Base-by-base conservation (phyloP, 202 grass and related monocot genomes). In the Bolboschoenoplectus hybrid region DNA sequence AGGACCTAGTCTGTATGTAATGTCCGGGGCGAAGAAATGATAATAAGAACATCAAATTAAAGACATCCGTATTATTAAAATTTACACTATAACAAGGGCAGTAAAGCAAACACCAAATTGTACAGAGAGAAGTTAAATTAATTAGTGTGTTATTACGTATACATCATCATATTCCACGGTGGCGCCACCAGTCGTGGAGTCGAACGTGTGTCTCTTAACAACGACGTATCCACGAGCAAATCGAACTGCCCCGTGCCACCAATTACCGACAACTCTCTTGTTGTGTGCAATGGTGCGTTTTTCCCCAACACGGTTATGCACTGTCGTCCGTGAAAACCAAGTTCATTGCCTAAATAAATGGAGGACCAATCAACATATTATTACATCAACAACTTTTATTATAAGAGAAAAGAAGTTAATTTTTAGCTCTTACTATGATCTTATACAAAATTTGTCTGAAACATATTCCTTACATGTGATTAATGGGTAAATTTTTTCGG, bases 111-210 rank as follows among this genome's bases (percentile, higher is more conserved):
- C 17, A 34, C 3, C 41, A 49, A 53, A 53, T 39, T 58, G 73
- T 68, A 63, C 17, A 47, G 0, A 50, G 13, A 1, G 16, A 38
- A 62, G 20, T 17, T 53, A 6, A 58, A 79, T 12, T 7, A 10
- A 79, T 79, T 41, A 79, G 35, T 79, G 51, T 58, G 52, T 58
- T 58, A 52, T 73, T 13, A 97, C 85, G 6, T 90, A 92, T 64
- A 97, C 88, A 49, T 95, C 88, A 49, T 95, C 5, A 58, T 97
- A 97, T 85, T 95, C 92, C 66, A 95, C 91, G 20, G 67, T 78
- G 85, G 91, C 92, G 2, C 92, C 91, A 6, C 91, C 89, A 36
- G 86, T 91, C 5, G 14, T 26, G 56, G 41, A 0, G 74, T 89
- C 81, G 10, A 91, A 0, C 40, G 67, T 85, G 56, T 87, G 89